Evolutionary conservation across 495 filamentous ascomycete species (phyloP), one percentile per base, ranked within the genome.

Genomic region (Penicillium turbatum): DNA sequence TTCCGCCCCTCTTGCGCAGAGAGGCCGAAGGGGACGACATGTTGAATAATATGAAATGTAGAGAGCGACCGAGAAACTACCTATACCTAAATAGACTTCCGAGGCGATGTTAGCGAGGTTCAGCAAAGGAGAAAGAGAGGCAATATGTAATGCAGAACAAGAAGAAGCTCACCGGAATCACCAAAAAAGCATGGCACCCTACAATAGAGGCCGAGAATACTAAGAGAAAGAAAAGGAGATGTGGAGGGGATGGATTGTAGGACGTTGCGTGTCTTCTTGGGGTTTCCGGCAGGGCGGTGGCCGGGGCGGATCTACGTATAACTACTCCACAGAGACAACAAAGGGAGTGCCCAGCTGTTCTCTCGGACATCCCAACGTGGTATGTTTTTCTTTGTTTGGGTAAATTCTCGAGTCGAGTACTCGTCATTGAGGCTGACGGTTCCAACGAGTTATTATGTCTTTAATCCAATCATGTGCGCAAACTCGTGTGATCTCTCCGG

Each of bases 1-100:
- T 74, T 49, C 73, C 75, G 49, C 69, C 74, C 65, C 78, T 77
- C 67, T 79, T 79, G 27, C 78, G 75, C 48, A 80, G 71, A 67
- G 72, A 70, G 54, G 77, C 54, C 39, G 72, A 64, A 63, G 75
- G 60, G 19, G 70, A 67, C 50, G 70, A 69, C 72, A 73, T 72
- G 53, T 36, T 72, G 55, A 55, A 52, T n/a, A 55, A 54, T 27
- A 56, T 59, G 48, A 54, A 56, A 58, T 50, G 19, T 43, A 70
- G 66, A 56, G 65, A 68, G 64, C 53, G 65, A 69, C 68, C 55
- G 64, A 59, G 65, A 68, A 63, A 65, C 63, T 51, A 69, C 61
- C 66, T 70, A 68, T 56, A 62, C 51, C 31, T 58, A 64, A 67
- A 67, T 67, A 67, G 64, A 67, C 64, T 65, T 61, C 48, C 49